These are phyloP conservation scores for Viola pubescens DNA, from an alignment of 441 rosid species.

Conservation along the genomic window DNA sequence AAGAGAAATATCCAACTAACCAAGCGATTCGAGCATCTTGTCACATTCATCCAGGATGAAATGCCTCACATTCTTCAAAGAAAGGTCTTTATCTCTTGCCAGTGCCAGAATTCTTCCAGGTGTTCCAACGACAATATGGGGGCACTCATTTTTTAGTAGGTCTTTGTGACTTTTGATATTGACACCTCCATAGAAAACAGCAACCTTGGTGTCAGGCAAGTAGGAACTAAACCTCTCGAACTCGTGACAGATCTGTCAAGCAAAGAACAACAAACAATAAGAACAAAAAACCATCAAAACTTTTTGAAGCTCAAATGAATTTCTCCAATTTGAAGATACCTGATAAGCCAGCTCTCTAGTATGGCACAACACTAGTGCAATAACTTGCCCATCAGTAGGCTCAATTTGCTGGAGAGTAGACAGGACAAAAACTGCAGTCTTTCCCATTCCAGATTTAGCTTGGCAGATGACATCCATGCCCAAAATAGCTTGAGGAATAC, in stretches of 20 bases:
- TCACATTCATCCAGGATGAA: conserved; percentile 98
- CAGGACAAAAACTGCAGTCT: conserved; percentile 92
- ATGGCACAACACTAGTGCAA: conserved; percentile 90
- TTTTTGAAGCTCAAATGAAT: neutral
- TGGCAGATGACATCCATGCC: conserved; percentile 99
- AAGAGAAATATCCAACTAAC: conserved; percentile 24
- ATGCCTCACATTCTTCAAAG: conserved; percentile 97
- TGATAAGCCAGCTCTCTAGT: conserved; percentile 97
- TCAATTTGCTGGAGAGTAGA: conserved; percentile 93
- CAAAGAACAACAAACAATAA: neutral
- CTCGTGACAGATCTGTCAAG: conserved; percentile 82
- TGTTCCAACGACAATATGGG: conserved; percentile 97
- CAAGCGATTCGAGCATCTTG: conserved; percentile 98
- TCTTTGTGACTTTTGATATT: conserved; percentile 85
- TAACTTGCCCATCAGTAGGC: conserved; percentile 83
- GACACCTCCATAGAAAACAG: conserved; percentile 96
- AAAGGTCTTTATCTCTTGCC: conserved; percentile 86
- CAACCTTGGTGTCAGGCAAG: conserved; percentile 80
- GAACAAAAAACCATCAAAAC: neutral
- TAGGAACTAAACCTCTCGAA: conserved; percentile 94
- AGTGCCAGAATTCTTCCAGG: conserved; percentile 93
- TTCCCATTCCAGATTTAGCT: conserved; percentile 99
- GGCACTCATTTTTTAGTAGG: conserved; percentile 91
- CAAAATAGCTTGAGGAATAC: conserved; percentile 97
- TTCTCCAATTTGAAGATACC: conserved; percentile 27